Base-by-base conservation (phyloP, 2,329 filamentous ascomycete species). In the Cercospora beticola region DNA sequence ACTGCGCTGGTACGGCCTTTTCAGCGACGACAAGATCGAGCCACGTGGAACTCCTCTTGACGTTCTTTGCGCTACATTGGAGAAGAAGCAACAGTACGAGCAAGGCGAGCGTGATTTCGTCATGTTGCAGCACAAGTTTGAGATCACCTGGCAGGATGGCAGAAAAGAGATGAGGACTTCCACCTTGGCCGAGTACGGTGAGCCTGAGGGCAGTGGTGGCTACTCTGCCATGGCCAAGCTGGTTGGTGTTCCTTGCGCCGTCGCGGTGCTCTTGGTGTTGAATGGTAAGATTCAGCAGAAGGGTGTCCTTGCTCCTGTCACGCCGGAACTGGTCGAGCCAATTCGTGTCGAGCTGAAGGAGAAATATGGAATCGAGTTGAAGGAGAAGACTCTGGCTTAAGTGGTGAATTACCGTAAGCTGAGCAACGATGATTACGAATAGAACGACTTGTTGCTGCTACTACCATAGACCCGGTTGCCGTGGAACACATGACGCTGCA, bases 21-120 rank as follows among this genome's bases (percentile, higher is more conserved):
- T 93, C 82, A 90, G 88, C 54, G 86, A 89, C 72, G 86, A 88
- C 77, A 83, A 87, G 79, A 93, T 90, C 77, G 90, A 83, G 5
- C 90, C 92, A 30, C 85, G 88, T 66, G 90, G 89, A 65, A 97
- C 92, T 83, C 91, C 93, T 4, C 87, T 97, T 26, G 94, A 97
- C 81, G 94, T 92, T n/a, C 88, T 97, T 46, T 97, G 93, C 83
- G 92, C 92, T 33, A 91, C 89, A 3, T 87, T 97, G 31, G 93
- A 97, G 85, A 83, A 92, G 85, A 97, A 96, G 88, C 96, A 97
- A 92, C 87, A 92, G 81, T 97, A 90, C 81, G 90, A 87, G 77
- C 85, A 90, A 75, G 90, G 87, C 70, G 93, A 97, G 87, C 90
- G 93, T 68, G 93, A 97, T 81, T 84, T 96, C 73, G 91, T 95